phyloP scores from a whole-genome alignment of 2,329 filamentous ascomycete genomes.

The Diaporthe sp. region DNA sequence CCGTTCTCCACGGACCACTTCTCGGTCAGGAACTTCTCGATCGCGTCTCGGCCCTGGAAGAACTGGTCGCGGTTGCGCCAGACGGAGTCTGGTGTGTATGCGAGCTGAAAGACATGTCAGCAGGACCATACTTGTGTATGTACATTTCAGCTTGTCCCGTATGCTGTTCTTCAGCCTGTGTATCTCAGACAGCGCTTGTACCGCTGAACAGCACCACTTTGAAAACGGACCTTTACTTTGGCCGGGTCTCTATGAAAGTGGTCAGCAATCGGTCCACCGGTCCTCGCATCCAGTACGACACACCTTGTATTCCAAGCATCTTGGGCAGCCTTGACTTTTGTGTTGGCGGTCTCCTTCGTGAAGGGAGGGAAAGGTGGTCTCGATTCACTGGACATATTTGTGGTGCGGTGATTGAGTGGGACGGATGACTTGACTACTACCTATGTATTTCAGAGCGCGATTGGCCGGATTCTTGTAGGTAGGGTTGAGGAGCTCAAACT shows the following conservation, averaged over 20 bases:
- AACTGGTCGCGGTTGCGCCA: constrained; percentile 86
- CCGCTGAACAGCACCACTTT: not conserved
- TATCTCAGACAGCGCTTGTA: not conserved
- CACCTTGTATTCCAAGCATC: constrained; percentile 85
- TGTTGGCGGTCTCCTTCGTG: constrained; percentile 75
- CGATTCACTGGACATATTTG: constrained; percentile 43
- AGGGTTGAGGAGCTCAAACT: not conserved
- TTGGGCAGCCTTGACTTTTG: constrained; percentile 88
- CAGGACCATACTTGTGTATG: not conserved
- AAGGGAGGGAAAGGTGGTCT: constrained; percentile 76
- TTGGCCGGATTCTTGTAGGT: not conserved
- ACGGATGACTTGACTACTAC: not conserved
- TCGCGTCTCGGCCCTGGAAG: constrained; percentile 75
- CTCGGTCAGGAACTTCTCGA: constrained; percentile 74
- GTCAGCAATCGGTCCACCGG: not conserved
- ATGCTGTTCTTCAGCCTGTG: not conserved
- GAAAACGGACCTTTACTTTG: constrained; percentile 62
- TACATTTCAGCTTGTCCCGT: not conserved
- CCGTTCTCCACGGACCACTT: constrained; percentile 82
- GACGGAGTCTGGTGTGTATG: constrained; percentile 81
- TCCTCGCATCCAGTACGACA: constrained; percentile 36
- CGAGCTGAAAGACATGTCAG: constrained; percentile 51
- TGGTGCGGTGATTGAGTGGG: not conserved
- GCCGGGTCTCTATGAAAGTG: constrained; percentile 67
- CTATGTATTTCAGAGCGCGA: not conserved